A percentile compares a stretch with the other conserved stretches of the same genome.
phyloP scores from a whole-genome alignment of 139 green algal genomes.

The Tetradesmus lagerheimii region DNA sequence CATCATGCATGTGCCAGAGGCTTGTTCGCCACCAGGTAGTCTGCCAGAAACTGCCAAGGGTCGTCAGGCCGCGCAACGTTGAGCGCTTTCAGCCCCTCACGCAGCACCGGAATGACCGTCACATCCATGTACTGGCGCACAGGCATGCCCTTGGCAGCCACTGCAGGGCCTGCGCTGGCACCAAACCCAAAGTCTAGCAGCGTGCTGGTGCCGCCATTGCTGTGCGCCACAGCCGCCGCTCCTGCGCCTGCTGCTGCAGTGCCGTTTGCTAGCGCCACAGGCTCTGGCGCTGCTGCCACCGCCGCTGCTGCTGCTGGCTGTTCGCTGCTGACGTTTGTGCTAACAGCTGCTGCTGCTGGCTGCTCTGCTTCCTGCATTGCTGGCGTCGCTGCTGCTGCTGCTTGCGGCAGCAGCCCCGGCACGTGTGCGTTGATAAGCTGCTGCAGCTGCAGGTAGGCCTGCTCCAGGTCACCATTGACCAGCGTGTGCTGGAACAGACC shows the following conservation, averaged over 20 bases:
- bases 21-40: slow-evolving; percentile 65
- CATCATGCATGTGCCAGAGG: not conserved
- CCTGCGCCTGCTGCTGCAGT: not conserved
- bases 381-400: not conserved
- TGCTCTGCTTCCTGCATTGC: not conserved
- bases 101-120: slow-evolving; percentile 70
- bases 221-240: not conserved
- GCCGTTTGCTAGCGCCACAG: not conserved
- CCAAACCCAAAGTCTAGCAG: slow-evolving; percentile 50
- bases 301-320: not conserved
- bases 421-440: slow-evolving; percentile 41
- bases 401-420: slow-evolving; percentile 4
- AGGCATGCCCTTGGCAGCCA: slow-evolving; percentile 53
- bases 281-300: slow-evolving; percentile 3
- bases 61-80: slow-evolving; percentile 67
- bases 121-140: slow-evolving; percentile 73
- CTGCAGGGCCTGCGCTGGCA: slow-evolving; percentile 29
- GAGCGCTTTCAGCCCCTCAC: slow-evolving; percentile 67
- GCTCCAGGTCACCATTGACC: slow-evolving; percentile 81
- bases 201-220: slow-evolving; percentile 6
- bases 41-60: slow-evolving; percentile 69
- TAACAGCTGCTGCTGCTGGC: not conserved
- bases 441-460: slow-evolving; percentile 59
- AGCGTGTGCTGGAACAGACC: slow-evolving; percentile 83
- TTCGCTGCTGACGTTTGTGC: not conserved